Conservation (phyloP, 805 yeast species). For the Kluyveromyces nonfermentans region DNA sequence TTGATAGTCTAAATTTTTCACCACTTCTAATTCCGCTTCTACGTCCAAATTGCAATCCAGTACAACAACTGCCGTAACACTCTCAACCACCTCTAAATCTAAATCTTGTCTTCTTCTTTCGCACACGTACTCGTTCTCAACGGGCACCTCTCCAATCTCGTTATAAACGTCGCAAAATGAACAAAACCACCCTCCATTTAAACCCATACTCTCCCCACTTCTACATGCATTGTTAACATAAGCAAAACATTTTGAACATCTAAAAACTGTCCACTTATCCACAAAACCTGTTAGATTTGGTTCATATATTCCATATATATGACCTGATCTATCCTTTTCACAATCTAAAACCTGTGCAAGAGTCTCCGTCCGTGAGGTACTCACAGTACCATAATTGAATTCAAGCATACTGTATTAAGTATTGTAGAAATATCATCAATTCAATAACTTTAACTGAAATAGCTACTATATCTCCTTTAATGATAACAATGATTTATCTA, state of each 20-base stretch:
- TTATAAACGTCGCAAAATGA: constrained; percentile 11
- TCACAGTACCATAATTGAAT: constrained; percentile 8
- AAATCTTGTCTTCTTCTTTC: not conserved
- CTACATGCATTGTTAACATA: constrained; percentile 2
- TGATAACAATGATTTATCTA: not conserved
- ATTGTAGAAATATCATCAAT: no score
- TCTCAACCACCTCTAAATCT: not conserved
- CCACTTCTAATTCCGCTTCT: constrained; percentile 6
- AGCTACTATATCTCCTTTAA: no score
- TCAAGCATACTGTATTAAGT: constrained; percentile 4
- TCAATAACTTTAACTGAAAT: no score
- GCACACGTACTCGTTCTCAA: not conserved
- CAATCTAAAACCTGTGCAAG: constrained; percentile 6
- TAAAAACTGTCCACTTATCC: not conserved
- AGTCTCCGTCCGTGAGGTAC: constrained; percentile 12
- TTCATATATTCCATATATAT: not conserved
- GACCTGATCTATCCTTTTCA: not conserved
- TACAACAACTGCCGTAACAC: constrained; percentile 2
- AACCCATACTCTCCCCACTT: not conserved
- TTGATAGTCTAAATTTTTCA: constrained; percentile 1
- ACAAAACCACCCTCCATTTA: constrained; percentile 9
- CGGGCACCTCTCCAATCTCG: constrained; percentile 5
- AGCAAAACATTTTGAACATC: constrained; percentile 5
- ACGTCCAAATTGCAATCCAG: constrained; percentile 8
- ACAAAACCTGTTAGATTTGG: not conserved